Conservation (phyloP, 768 basidiomycete species). For the Lyophyllum shimeji region DNA sequence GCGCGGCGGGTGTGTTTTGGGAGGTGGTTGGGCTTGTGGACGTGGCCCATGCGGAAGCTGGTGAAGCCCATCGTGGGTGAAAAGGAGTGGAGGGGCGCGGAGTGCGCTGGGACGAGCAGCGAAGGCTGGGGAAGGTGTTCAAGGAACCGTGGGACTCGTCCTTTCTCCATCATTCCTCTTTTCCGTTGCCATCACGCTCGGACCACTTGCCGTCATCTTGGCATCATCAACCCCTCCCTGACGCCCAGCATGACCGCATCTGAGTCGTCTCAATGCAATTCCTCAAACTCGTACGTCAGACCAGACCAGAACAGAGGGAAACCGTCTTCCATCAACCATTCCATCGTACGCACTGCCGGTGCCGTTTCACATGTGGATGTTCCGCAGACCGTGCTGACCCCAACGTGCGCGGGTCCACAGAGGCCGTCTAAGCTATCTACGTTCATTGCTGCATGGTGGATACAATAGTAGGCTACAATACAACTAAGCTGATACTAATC, state of each 20-base stretch:
- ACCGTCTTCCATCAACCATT: no score
- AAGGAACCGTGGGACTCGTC: neutral
- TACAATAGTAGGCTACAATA: neutral
- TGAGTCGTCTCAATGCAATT: no score
- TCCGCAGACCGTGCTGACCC: no score
- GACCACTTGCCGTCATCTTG: no score
- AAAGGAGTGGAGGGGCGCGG: conserved; percentile 3
- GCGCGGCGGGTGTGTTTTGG: neutral
- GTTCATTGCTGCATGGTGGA: neutral
- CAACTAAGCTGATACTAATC: neutral
- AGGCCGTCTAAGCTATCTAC: neutral
- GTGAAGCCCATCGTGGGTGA: conserved; percentile 15
- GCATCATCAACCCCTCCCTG: no score
- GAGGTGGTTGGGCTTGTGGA: neutral
- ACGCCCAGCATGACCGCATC: no score
- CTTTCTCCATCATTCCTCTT: neutral
- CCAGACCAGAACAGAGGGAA: no score
- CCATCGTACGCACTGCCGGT: no score
- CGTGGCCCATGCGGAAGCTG: conserved; percentile 1
- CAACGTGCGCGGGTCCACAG: neutral
- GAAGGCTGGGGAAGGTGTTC: neutral
- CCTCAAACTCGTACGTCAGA: no score
- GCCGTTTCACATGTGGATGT: no score
- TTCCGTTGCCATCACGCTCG: no score
- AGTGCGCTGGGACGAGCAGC: neutral